These are phyloP conservation scores for Penicillium malachiteum DNA, from an alignment of 495 filamentous ascomycete species.

Conservation along the genomic window DNA sequence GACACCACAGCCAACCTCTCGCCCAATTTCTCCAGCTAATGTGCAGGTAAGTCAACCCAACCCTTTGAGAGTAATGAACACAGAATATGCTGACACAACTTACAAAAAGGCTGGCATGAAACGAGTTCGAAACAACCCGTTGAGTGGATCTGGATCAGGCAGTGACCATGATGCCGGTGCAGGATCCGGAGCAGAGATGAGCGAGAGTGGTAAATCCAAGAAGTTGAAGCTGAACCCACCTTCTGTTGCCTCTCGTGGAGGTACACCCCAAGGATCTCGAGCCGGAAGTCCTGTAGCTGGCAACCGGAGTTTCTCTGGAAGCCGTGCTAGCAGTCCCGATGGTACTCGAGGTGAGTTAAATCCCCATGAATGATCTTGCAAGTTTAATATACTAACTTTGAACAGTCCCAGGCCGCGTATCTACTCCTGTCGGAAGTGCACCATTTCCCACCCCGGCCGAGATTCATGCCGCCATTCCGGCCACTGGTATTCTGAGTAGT, in stretches of 20 bases:
- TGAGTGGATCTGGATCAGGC: conserved; percentile 57
- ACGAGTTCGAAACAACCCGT: conserved; percentile 40
- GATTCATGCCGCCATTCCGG: conserved; percentile 65
- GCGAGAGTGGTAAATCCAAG: conserved; percentile 67
- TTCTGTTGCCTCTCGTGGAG: conserved; percentile 47
- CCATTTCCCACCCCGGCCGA: conserved; percentile 64
- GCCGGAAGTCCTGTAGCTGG: conserved; percentile 49
- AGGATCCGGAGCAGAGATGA: conserved; percentile 64
- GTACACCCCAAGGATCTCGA: conserved; percentile 56
- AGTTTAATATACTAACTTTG: conserved; percentile 6
- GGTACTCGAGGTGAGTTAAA: conserved; percentile 30
- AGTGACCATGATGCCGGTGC: conserved; percentile 80
- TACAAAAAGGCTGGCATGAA: conserved; percentile 41
- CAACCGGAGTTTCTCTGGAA: conserved; percentile 27
- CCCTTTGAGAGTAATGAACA: not conserved
- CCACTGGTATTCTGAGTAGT: conserved; percentile 64
- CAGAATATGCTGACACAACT: conserved; percentile 13
- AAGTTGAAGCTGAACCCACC: conserved; percentile 64
- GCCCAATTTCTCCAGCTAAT: conserved; percentile 50
- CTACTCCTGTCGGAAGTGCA: conserved; percentile 32
- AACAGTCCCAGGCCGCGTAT: conserved; percentile 31
- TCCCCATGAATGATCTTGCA: not conserved
- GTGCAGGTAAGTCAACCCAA: conserved; percentile 29
- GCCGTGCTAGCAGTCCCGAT: conserved; percentile 42
- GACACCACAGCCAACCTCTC: conserved; percentile 56